These are phyloP conservation scores for Sicyos edulis DNA, from an alignment of 306 rosid genomes.

Conservation along the genomic window DNA sequence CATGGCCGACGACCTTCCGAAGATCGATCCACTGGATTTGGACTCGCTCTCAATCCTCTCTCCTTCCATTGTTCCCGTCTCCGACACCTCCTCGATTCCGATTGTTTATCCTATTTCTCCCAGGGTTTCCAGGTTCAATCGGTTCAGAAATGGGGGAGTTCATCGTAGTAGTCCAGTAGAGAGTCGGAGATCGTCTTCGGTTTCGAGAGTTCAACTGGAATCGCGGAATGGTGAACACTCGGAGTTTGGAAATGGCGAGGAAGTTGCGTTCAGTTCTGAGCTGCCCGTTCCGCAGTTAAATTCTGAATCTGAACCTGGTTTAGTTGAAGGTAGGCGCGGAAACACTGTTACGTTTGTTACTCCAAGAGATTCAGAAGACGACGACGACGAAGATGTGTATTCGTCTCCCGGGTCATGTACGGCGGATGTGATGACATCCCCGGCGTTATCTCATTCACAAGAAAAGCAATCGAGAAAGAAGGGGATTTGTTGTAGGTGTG, in stretches of 20 bases:
- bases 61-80: constrained; percentile 35
- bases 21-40: constrained; percentile 58
- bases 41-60: constrained; percentile 29
- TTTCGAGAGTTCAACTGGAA: constrained; percentile 37
- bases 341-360: constrained; percentile 49
- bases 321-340: constrained; percentile 35
- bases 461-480: constrained; percentile 29
- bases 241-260: constrained; percentile 33
- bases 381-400: constrained; percentile 43
- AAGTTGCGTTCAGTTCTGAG: constrained; percentile 28
- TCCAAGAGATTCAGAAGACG: constrained; percentile 56
- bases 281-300: constrained; percentile 28
- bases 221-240: constrained; percentile 32
- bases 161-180: constrained; percentile 34
- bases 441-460: constrained; percentile 19
- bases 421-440: constrained; percentile 49
- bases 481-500: constrained; percentile 63
- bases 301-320: constrained; percentile 13
- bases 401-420: constrained; percentile 51
- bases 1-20: constrained; percentile 55
- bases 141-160: constrained; percentile 39
- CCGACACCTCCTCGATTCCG: constrained; percentile 44
- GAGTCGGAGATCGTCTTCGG: constrained; percentile 51
- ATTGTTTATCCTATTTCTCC: constrained; percentile 48
- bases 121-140: constrained; percentile 36